Evolutionary conservation across 352 stramenopile species (phyloP).

Genomic region (Phytopythium chamaehyphon): DNA sequence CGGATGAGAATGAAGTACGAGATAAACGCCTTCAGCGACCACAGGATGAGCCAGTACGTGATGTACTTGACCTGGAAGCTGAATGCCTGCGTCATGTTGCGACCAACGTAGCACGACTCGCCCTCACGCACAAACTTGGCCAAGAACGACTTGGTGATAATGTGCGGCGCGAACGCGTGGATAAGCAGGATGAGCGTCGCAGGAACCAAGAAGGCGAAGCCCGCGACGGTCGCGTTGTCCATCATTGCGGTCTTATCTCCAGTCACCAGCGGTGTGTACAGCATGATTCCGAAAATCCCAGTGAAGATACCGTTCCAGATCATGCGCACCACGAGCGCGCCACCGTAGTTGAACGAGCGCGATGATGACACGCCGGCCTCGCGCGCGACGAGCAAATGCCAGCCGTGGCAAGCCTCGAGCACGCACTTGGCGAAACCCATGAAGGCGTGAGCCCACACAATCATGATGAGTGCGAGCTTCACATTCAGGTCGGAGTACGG

Average conservation of each 20-base stretch:
- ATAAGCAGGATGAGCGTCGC: constrained; percentile 34
- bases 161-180: constrained; percentile 36
- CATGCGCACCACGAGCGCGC: constrained; percentile 49
- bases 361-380: constrained; percentile 42
- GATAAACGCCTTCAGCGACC: constrained; percentile 51
- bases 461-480: constrained; percentile 54
- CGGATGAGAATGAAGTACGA: constrained; percentile 71
- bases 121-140: constrained; percentile 73
- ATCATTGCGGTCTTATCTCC: constrained; percentile 36
- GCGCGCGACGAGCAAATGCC: constrained; percentile 45
- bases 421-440: constrained; percentile 59
- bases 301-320: constrained; percentile 64
- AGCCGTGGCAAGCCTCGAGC: constrained; percentile 52
- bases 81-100: constrained; percentile 61
- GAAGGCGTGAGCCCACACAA: constrained; percentile 41
- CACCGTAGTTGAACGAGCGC: constrained; percentile 54
- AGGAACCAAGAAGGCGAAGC: constrained; percentile 38
- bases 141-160: constrained; percentile 48
- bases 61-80: constrained; percentile 64
- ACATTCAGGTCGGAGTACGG: constrained; percentile 53
- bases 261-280: constrained; percentile 41
- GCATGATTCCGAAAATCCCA: constrained; percentile 56
- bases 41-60: constrained; percentile 58
- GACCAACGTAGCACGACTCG: constrained; percentile 57
- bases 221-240: constrained; percentile 25